Percentiles rank a stretch among this genome's conserved stretches.
phyloP scores from a whole-genome alignment of 1,284 basidiomycete species.

The Baeospora myosura region DNA sequence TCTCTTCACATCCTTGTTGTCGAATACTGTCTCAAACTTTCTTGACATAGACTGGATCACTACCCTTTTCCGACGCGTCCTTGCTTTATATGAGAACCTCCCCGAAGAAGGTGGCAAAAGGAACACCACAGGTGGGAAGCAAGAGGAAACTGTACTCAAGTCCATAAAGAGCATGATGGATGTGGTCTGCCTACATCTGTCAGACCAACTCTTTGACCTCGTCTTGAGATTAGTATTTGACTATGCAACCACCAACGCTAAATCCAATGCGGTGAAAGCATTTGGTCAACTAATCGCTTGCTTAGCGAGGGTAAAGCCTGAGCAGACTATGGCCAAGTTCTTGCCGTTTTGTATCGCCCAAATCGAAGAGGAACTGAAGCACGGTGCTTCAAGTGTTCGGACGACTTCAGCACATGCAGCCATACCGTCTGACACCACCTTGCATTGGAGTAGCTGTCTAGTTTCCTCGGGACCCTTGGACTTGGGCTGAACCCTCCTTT shows the following conservation, averaged over 20 bases:
- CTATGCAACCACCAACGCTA: slow-evolving; percentile 81
- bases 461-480: slow-evolving; percentile 4
- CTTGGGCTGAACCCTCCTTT: slow-evolving; percentile 6
- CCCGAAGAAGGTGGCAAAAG: slow-evolving; percentile 87
- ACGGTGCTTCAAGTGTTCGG: slow-evolving; percentile 87
- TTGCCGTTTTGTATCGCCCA: slow-evolving; percentile 75
- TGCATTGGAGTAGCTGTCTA: slow-evolving; percentile 82
- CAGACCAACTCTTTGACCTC: slow-evolving; percentile 81
- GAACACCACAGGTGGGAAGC: slow-evolving; percentile 79
- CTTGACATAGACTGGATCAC: slow-evolving; percentile 71
- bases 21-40: not conserved
- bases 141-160: slow-evolving; percentile 78
- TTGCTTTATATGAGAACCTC: slow-evolving; percentile 86
- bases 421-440: slow-evolving; percentile 81
- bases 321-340: slow-evolving; percentile 75
- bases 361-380: slow-evolving; percentile 80
- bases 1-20: not conserved
- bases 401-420: slow-evolving; percentile 79
- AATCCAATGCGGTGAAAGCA: slow-evolving; percentile 84
- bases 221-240: slow-evolving; percentile 82
- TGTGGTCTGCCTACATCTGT: slow-evolving; percentile 82
- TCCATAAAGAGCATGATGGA: slow-evolving; percentile 81
- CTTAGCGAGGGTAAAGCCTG: slow-evolving; percentile 75
- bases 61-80: slow-evolving; percentile 79
- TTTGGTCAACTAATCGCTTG: slow-evolving; percentile 88